Evolutionary conservation across 257 asterid genomes (phyloP).

Genomic region (Solanum neorickii): DNA sequence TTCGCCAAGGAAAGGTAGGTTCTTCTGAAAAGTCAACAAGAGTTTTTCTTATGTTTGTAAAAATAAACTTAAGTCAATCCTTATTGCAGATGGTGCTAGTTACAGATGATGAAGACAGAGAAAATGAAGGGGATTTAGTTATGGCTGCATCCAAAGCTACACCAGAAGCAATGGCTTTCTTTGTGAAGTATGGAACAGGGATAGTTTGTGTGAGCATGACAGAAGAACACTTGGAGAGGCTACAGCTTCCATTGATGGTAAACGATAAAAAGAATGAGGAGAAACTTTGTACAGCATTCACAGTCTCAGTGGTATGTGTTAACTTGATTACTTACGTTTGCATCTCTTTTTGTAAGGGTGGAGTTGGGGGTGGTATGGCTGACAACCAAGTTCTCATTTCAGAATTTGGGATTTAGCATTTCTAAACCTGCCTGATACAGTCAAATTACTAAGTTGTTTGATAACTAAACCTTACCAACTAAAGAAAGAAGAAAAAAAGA

Average conservation of each 20-base stretch:
- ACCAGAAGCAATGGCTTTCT: conserved; percentile 93
- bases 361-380: not conserved
- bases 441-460: not conserved
- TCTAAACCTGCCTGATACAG: not conserved
- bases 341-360: not conserved
- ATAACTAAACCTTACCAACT: not conserved
- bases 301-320: conserved; percentile 82
- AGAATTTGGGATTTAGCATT: not conserved
- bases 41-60: not conserved
- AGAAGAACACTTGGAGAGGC: conserved; percentile 79
- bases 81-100: conserved; percentile 77
- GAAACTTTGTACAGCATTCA: conserved; percentile 87
- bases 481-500: not conserved
- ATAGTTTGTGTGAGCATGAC: conserved; percentile 98
- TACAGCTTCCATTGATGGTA: conserved; percentile 88
- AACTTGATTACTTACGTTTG: not conserved
- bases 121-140: conserved; percentile 94
- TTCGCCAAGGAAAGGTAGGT: conserved; percentile 78
- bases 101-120: conserved; percentile 96
- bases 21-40: not conserved
- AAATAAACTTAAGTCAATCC: not conserved
- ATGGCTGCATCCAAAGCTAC: conserved; percentile 97
- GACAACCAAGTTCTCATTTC: not conserved
- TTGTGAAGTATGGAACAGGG: conserved; percentile 96
- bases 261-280: conserved; percentile 80